Base-by-base conservation (phyloP, 1,139 yeast species). In the Lodderomyces pseudojiufengensis region DNA sequence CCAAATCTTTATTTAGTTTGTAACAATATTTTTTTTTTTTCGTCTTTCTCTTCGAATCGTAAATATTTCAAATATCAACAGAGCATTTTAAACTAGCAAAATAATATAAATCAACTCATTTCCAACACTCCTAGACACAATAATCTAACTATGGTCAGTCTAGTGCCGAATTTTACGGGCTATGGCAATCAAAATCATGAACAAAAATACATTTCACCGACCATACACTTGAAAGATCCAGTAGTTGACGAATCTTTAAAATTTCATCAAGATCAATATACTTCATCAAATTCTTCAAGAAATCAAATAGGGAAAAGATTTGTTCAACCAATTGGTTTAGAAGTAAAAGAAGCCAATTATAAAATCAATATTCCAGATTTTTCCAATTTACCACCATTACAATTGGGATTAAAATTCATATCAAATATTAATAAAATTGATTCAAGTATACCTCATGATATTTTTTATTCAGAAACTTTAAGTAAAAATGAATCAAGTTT, bases 291-390 rank as follows among this genome's bases (percentile, higher is more conserved):
- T 23, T 49, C 59, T n/a, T 51, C 66, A 12, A 39, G 65, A 41
- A 53, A 57, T 15, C 55, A 51, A 28, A 44, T 54, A 27, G 52
- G 63, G 23, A 61, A 62, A 44, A 48, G 73, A 27, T 59, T 66
- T 40, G 54, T 61, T 28, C 68, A 62, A 29, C 72, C 72, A 5
- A 50, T 60, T 38, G 59, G 58, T 20, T 49, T 63, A 39, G 70
- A 67, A 36, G 51, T 64, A 2, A 63, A 61, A 36, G 70, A 65
- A 40, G 70, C 65, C 36, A 67, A 61, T 48, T 70, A 70, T 48
- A 68, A 67, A 47, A 61, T 70, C 40, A 64, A 59, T 39, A 64
- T 70, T 16, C 70, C 74, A 29, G 68, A 66, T 50, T 69, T 70
- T 45, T 61, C 69, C 35, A 65, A 57, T 36, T 57, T 69, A 42